Base-by-base conservation (phyloP, 441 rosid genomes). In the Isatis lusitanica region DNA sequence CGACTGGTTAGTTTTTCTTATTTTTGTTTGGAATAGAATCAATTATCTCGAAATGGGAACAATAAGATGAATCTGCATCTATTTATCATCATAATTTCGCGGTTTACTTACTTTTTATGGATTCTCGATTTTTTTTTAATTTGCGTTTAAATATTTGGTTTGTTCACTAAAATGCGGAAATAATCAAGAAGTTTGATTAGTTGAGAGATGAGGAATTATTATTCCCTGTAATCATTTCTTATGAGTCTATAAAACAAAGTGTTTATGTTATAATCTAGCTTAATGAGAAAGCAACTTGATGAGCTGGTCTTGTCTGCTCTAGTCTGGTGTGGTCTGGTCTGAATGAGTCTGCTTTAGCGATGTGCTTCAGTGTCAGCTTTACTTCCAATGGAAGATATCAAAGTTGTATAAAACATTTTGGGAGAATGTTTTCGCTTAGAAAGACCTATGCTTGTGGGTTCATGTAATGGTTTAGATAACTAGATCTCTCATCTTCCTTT, bases 141-240 rank as follows among this genome's bases (percentile, higher is more conserved):
- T 67, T 12, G 63, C 44, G 50, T 74, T 70, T 63, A 66, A 31
- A 66, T 78, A 77, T 48, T 46, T 59, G 36, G 66, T 18, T 60
- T 60, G 65, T 40, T 60, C 39, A 83, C 10, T 46, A 17, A 58
- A 75, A 51, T 72, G 67, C 17, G 24, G 58, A 52, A 63, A 55
- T 15, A 46, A 16, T 42, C 17, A 28, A 58, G 24, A 66, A 40
- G 15, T 12, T 33, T 44, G 11, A 26, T 50, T 62, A 30, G 50
- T 10, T 26, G 15, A 55, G 15, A 28, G 15, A 28, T 21, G 56
- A 9, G 30, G 8, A 35, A 35, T 7, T 35, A 15, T 9, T 43
- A 8, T n/a, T 38, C 15, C 6, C 30, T 69, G 15, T 62, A 36
- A 35, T 61, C 42, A 60, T 21, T 46, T 46, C 24, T 46, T 53